A percentile compares a stretch with the other conserved stretches of the same genome.
Evolutionary conservation across 352 stramenopile genomes (phyloP).

Genomic region (Phytophthora syringae): DNA sequence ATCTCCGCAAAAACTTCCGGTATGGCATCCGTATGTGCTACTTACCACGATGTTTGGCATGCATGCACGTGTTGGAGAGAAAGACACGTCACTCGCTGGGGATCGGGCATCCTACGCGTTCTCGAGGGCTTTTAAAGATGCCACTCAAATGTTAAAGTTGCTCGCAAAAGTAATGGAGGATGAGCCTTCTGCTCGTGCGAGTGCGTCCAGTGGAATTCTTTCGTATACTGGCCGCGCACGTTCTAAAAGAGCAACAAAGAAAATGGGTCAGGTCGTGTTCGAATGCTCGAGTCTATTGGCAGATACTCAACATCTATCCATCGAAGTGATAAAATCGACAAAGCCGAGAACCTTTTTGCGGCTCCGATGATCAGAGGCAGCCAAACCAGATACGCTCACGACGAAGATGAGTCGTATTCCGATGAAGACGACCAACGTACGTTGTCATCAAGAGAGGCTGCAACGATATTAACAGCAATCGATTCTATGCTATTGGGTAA

Average conservation of each 20-base stretch:
- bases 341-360: conserved; percentile 78
- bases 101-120: conserved; percentile 72
- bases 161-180: conserved; percentile 76
- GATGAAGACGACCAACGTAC: conserved; percentile 30
- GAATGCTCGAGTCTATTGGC: conserved; percentile 58
- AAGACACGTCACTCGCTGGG: conserved; percentile 74
- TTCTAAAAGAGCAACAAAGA: conserved; percentile 25
- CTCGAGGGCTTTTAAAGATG: conserved; percentile 76
- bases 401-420: conserved; percentile 8
- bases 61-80: conserved; percentile 81
- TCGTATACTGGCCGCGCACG: conserved; percentile 45
- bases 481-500: conserved; percentile 43
- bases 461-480: conserved; percentile 40
- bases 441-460: conserved; percentile 29
- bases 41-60: conserved; percentile 87
- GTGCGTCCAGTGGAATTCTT: conserved; percentile 64
- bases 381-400: conserved; percentile 26
- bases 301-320: conserved; percentile 79
- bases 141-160: conserved; percentile 86
- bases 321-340: conserved; percentile 62
- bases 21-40: conserved; percentile 88
- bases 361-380: conserved; percentile 18
- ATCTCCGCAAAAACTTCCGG: conserved; percentile 74
- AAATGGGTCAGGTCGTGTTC: conserved; percentile 19
- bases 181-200: conserved; percentile 63